Evolutionary conservation across 2,329 filamentous ascomycete species (phyloP), one percentile per base, ranked within the genome.

Genomic region (Talaromyces sp.): DNA sequence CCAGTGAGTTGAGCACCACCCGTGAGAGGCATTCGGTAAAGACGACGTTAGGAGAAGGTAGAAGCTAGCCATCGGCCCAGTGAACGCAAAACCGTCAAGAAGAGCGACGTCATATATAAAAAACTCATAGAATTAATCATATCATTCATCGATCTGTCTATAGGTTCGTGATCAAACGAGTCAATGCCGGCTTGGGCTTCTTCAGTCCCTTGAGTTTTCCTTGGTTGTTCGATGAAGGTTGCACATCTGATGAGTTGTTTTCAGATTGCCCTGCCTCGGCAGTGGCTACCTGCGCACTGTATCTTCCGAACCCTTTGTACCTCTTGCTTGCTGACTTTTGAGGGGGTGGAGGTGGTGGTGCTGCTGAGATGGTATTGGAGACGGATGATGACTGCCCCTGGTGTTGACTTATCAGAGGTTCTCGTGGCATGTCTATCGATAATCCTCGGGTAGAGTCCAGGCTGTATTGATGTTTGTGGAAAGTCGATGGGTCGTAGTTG

Each of bases 401-500:
- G 5, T 63, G 65, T n/a, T 64, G 27, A 27, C 43, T 17, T 25
- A 66, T 45, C n/a, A 63, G 17, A 15, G 64, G 54, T 19, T 66
- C 43, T 49, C 64, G 53, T 5, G 59, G 51, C 43, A 66, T 56
- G 15, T 66, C 64, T 34, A 66, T 51, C 13, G 64, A 66, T 22
- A 66, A 25, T 10, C 64, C 64, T 15, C 64, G 64, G 31, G 31
- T 45, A 17, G 53, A 63, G 22, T 66, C 64, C 10, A 66, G 43
- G 40, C 64, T 63, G 17, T 63, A 58, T 34, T 61, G 58, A 31
- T 62, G 25, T 56, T 34, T 45, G 22, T 63, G 65, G 31, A 77
- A 78, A 43, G 68, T 70, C 17, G 76, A 77, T 1, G 76, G 76
- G 54, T 78, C 73, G 65, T 78, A 78, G 25, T 70, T 68, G 29